Evolutionary conservation across 2,329 filamentous ascomycete species (phyloP).

Genomic region (Amesomyces nigricolor): DNA sequence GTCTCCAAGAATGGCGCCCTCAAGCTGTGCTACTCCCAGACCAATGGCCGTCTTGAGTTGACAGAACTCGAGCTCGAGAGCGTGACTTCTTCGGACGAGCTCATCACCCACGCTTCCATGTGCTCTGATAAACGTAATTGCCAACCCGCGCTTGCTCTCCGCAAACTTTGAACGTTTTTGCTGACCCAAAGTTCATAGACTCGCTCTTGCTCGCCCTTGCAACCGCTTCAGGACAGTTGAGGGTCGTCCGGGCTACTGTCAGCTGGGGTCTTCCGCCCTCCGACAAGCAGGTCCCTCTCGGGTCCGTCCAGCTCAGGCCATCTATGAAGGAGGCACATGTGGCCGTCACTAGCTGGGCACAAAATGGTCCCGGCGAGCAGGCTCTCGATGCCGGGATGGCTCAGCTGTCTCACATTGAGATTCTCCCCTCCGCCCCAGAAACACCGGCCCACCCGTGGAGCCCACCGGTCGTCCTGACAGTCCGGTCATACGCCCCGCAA

Average conservation of each 20-base stretch:
- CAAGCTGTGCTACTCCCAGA: slow-evolving; percentile 72
- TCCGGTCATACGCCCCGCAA: slow-evolving; percentile 59
- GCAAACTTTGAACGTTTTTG: slow-evolving; percentile 13
- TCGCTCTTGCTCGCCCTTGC: slow-evolving; percentile 61
- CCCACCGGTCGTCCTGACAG: slow-evolving; percentile 61
- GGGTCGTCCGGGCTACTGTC: slow-evolving; percentile 66
- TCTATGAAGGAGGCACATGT: slow-evolving; percentile 51
- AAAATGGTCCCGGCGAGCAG: slow-evolving; percentile 40
- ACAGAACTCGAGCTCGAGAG: slow-evolving; percentile 68
- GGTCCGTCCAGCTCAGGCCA: slow-evolving; percentile 44
- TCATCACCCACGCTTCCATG: slow-evolving; percentile 75
- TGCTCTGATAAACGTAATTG: slow-evolving; percentile 64
- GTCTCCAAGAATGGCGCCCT: slow-evolving; percentile 70
- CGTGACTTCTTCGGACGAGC: slow-evolving; percentile 63
- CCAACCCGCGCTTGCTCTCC: background rate
- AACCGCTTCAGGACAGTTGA: slow-evolving; percentile 65
- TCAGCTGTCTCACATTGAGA: slow-evolving; percentile 67
- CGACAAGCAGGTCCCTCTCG: slow-evolving; percentile 49
- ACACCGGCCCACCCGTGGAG: slow-evolving; percentile 2
- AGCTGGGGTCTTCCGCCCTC: slow-evolving; percentile 63
- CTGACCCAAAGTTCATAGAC: slow-evolving; percentile 32
- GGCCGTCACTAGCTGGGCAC: slow-evolving; percentile 53
- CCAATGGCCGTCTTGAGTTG: slow-evolving; percentile 66
- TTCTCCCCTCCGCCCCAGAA: slow-evolving; percentile 60
- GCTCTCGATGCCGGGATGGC: slow-evolving; percentile 47